Evolutionary conservation across 2,329 filamentous ascomycete genomes (phyloP), one percentile per base, ranked within the genome.

Genomic region (Cladorrhinum sp.): DNA sequence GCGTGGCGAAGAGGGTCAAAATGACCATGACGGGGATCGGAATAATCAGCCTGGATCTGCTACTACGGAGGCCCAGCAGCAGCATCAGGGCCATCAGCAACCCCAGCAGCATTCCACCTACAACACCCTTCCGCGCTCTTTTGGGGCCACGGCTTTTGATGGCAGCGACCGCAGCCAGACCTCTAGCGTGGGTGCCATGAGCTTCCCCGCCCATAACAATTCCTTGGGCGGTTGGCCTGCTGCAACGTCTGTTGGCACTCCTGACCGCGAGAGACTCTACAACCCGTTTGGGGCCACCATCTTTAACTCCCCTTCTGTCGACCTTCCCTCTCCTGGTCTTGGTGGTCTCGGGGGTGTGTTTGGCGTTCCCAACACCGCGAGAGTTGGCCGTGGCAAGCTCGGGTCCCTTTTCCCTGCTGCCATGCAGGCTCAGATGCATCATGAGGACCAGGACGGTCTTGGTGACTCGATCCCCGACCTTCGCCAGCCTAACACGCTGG

Each of bases 141-240:
- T 81, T 52, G 76, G 74, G 51, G 74, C 74, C 66, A 78, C 77
- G 67, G 78, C 75, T 59, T 83, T 84, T 66, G 87, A 91, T 55
- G 89, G 88, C 4, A 91, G 92, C 66, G 93, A 98, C 72, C 88
- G 93, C 20, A 97, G 93, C 72, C 92, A 96, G 74, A 96, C 91
- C 0, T 96, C 93, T 0, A 96, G 93, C 70, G 90, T 89, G 18
- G 90, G 91, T 12, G 86, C 90, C 49, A 90, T 92, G 68, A 87
- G 83, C 9, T 96, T 91, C 65, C 80, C 87, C 12, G 76, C 79
- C 10, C 72, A 91, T n/a, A n/a, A n/a, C 5, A 83, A 82, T 51
- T 84, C 82, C 24, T 75, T 91, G 38, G 80, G 81, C 2, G 86
- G 87, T 55, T 89, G 88, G 77, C 79, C 85, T 57, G 77, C 81